Conservation (phyloP, 139 green algal species). For the Volvox africanus region DNA sequence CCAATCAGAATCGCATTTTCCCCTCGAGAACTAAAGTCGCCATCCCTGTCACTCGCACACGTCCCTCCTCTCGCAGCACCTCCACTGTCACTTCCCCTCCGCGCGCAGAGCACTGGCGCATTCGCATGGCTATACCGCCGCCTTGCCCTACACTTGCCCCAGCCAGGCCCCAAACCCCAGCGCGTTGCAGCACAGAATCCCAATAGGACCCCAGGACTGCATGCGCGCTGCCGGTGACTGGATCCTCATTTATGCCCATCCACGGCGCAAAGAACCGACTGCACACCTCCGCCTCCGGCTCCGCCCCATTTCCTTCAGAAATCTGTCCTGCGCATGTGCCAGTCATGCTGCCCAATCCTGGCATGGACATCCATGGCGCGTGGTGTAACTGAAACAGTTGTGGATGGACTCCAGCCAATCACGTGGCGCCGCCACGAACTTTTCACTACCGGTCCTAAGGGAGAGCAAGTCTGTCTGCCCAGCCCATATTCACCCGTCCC, state of each 20-base stretch:
- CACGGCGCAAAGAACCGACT: slow-evolving; percentile 91
- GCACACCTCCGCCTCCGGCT: slow-evolving; percentile 19
- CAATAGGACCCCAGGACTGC: slow-evolving; percentile 77
- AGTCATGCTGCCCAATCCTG: no score
- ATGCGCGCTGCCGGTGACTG: slow-evolving; percentile 87
- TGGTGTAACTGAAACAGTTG: no score
- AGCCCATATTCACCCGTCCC: no score
- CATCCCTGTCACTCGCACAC: slow-evolving; percentile 34
- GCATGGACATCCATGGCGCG: no score
- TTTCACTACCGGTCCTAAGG: no score
- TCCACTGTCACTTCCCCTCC: slow-evolving; percentile 55
- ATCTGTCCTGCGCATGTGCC: no score
- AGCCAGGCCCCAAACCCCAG: slow-evolving; percentile 54
- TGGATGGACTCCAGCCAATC: no score
- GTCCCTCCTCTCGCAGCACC: background rate
- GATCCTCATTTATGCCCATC: slow-evolving; percentile 88
- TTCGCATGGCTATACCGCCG: slow-evolving; percentile 34
- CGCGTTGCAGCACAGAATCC: slow-evolving; percentile 50
- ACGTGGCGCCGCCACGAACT: no score
- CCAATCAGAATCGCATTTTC: background rate
- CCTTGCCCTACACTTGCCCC: slow-evolving; percentile 49
- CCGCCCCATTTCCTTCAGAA: background rate
- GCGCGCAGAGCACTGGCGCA: slow-evolving; percentile 66
- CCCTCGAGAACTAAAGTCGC: slow-evolving; percentile 43
- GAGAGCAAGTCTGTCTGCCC: no score